Base-by-base conservation (phyloP, 2,329 filamentous ascomycete genomes). In the Cercospora janseana region DNA sequence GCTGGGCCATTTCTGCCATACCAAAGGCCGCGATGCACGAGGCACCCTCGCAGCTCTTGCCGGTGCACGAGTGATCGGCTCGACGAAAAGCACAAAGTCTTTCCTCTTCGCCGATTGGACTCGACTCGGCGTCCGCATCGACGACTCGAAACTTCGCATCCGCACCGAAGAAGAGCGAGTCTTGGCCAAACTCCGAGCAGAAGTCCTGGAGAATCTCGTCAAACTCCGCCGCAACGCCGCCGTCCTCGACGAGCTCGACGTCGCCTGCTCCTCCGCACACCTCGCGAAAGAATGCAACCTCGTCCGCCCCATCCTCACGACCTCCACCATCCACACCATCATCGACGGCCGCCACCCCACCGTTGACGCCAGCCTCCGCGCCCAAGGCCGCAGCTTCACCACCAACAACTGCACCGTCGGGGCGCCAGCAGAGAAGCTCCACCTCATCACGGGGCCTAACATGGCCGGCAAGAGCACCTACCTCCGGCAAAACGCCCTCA, bases 391-490 rank as follows among this genome's bases (percentile, higher is more conserved):
- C 23, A 82, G 74, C 8, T 97, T 97, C 65, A 84, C 88, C 35
- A 79, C 82, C 42, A 97, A 97, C 62, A 88, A 96, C 71, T 95
- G 89, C 69, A 76, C 87, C 28, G 78, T 96, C 2, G 87, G 87
- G n/a, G 85, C 84, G 62, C 7, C 24, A 6, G 83, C 83, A 61
- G 92, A 79, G 79, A 87, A 60, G n/a, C 78, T 84, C 42, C 80
- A 79, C 72, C 77, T 85, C 26, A 82, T 85, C 57, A 85, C 81
- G 6, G 82, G 93, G 0, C 93, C 93, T n/a, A 98, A 98, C 70
- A 98, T 98, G 93, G 93, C 86, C 1, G 93, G 93, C 40, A 98
- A 98, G 72, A 92, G 86, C 67, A 98, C 93, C 0, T 98, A 95
- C 65, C 77, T 98, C 4, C 86, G 93, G 1, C 94, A 98, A 63